Conservation (phyloP, 208 protist genomes). For the Trypanosoma platydactyli region DNA sequence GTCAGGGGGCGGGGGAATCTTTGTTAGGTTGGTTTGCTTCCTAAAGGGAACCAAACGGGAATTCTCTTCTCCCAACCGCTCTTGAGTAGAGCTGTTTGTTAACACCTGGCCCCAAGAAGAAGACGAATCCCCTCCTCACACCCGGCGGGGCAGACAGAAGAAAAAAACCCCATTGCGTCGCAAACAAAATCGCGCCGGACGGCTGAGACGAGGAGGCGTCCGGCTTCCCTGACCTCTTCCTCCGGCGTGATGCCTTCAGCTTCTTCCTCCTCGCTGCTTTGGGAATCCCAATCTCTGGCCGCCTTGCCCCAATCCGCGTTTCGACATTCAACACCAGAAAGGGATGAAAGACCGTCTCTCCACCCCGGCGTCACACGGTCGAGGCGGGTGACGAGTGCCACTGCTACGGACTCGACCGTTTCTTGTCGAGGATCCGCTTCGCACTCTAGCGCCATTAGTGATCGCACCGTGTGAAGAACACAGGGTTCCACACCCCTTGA, state of each 20-base stretch:
- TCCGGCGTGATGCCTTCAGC: constrained; percentile 7
- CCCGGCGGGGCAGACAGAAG: not conserved
- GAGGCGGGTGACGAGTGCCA: constrained; percentile 10
- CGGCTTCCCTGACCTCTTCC: constrained; percentile 22
- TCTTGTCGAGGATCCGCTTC: constrained; percentile 7
- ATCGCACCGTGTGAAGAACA: constrained; percentile 50
- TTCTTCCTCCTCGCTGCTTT: constrained; percentile 3
- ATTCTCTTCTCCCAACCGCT: no score
- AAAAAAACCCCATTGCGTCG: not conserved
- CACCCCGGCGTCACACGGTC: constrained; percentile 16
- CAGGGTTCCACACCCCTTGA: constrained; percentile 49
- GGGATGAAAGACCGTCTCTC: not conserved
- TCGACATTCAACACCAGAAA: not conserved
- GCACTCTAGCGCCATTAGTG: constrained; percentile 43
- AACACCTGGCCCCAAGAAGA: not conserved
- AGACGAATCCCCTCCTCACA: not conserved
- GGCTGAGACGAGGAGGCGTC: not conserved
- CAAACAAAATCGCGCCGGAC: not conserved
- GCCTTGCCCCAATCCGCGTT: not conserved
- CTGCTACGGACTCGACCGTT: not conserved
- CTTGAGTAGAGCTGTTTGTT: no score
- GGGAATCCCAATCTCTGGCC: constrained; percentile 19
- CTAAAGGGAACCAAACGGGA: no score
- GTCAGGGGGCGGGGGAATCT: no score
- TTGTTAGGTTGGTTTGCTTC: no score